Base-by-base conservation (phyloP, 2,329 filamentous ascomycete species). In the Cylindrodendrum hubeiense region DNA sequence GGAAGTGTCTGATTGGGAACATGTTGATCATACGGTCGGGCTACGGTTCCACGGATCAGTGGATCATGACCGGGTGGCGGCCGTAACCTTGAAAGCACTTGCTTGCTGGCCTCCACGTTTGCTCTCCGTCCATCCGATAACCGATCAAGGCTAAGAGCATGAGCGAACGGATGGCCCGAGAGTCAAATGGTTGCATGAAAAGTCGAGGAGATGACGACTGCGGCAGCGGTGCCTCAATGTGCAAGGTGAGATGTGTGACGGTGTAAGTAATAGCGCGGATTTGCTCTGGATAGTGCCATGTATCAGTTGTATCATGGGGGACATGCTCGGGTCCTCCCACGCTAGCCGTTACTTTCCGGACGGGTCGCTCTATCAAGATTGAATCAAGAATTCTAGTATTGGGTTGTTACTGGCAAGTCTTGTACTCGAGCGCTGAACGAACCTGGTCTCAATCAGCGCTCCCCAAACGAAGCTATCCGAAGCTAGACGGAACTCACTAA, bases 1-100 rank as follows among this genome's bases (percentile, higher is more conserved):
- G 47, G 34, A 46, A 34, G 46, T 33, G 9, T 46, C 47, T 62
- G 52, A 62, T 62, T 62, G 53, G 60, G 51, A 56, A 51, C 44
- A 49, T 15, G 8, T 22, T 57, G 46, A 2, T n/a, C 41, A 63
- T 63, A 49, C 49, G 49, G 47, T 39, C 53, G 46, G 46, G 46
- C 13, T 12, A 28, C 7, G 22, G 60, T 63, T 26, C 28, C 41
- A 63, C 60, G 33, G 47, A 30, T 28, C 41, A 28, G 47, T 44
- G 37, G 39, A 15, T 8, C 43, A 54, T 59, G 61, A 54, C 43
- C 43, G 21, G 34, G 49, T 54, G 60, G 60, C 54, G 49, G 44
- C 44, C 3, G 33, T n/a, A 37, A 17, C 37, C 24, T 49, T 49
- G 46, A 28, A 17, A 33, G 33, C 41, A 47, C 54, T 39, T 41